phyloP scores from a whole-genome alignment of 306 rosid genomes.

The Dryas drummondii region DNA sequence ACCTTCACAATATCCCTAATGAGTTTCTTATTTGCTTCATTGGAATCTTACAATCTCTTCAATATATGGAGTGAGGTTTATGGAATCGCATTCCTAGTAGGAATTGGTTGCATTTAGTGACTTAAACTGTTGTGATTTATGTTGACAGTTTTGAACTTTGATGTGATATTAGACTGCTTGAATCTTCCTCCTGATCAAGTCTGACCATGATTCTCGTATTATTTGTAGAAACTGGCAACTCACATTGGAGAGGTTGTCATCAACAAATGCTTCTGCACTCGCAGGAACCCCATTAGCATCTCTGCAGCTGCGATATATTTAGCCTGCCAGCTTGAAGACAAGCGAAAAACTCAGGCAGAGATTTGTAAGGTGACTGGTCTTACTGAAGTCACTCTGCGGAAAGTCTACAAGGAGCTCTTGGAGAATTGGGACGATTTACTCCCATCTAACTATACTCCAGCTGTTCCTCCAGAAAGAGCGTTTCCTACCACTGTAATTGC shows the following conservation, averaged over 20 bases:
- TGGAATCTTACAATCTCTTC: neutral
- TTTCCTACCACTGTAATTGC: slow-evolving; percentile 86
- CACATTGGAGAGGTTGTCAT: slow-evolving; percentile 96
- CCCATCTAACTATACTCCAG: slow-evolving; percentile 92
- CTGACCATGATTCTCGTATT: slow-evolving; percentile 7
- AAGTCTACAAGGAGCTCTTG: slow-evolving; percentile 92
- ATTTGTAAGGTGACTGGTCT: slow-evolving; percentile 97
- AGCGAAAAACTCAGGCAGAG: slow-evolving; percentile 95
- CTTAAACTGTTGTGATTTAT: neutral
- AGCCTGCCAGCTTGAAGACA: slow-evolving; percentile 99
- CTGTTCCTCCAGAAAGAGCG: slow-evolving; percentile 98
- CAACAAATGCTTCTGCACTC: slow-evolving; percentile 99
- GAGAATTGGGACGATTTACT: slow-evolving; percentile 99
- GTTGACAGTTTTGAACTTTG: slow-evolving; percentile 4
- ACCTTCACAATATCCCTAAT: neutral
- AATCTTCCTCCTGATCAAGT: neutral
- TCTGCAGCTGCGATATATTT: slow-evolving; percentile 94
- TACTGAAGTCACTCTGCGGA: slow-evolving; percentile 90
- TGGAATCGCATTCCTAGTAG: neutral
- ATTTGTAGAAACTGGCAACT: slow-evolving; percentile 82
- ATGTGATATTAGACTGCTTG: neutral
- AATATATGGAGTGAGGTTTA: neutral
- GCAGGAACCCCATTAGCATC: slow-evolving; percentile 93
- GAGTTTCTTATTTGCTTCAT: neutral
- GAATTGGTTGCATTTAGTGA: neutral